Conservation (phyloP, 805 yeast species). For the Pichia sporocuriosa region DNA sequence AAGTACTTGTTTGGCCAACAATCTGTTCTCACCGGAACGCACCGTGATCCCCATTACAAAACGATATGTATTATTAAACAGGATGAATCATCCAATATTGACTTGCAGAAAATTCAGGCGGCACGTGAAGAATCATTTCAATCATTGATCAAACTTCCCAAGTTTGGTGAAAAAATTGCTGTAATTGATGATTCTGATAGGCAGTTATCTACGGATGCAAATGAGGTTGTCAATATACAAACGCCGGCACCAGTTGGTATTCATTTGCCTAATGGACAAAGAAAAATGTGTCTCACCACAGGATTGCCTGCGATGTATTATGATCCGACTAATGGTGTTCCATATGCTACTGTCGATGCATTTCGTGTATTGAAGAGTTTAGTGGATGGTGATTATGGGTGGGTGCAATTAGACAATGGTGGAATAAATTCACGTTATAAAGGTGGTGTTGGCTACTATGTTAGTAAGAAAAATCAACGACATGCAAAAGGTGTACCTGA, state of each 20-base stretch:
- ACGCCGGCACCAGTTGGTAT: conserved; percentile 75
- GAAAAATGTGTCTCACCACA: conserved; percentile 63
- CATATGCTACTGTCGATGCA: conserved; percentile 79
- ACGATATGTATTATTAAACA: conserved; percentile 27
- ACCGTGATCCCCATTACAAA: conserved; percentile 50
- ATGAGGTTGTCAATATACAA: conserved; percentile 42
- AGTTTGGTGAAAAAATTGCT: conserved; percentile 52
- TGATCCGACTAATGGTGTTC: conserved; percentile 84
- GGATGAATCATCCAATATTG: conserved; percentile 23
- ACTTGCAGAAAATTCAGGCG: conserved; percentile 20
- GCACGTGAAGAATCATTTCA: conserved; percentile 32
- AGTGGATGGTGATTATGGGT: conserved; percentile 47
- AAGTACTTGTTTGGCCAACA: conserved; percentile 56
- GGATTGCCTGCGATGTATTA: conserved; percentile 76
- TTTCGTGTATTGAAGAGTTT: conserved; percentile 52
- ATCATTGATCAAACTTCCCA: conserved; percentile 43
- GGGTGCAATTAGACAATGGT: conserved; percentile 46
- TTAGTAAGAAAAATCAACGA: conserved; percentile 33
- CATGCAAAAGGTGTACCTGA: conserved; percentile 87
- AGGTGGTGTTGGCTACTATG: conserved; percentile 36
- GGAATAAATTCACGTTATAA: conserved; percentile 31
- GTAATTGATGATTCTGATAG: conserved; percentile 38
- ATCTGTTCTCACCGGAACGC: conserved; percentile 43
- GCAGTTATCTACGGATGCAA: conserved; percentile 23
- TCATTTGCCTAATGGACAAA: conserved; percentile 60